phyloP scores from a whole-genome alignment of 495 filamentous ascomycete genomes.

The Penicillium riverlandense region DNA sequence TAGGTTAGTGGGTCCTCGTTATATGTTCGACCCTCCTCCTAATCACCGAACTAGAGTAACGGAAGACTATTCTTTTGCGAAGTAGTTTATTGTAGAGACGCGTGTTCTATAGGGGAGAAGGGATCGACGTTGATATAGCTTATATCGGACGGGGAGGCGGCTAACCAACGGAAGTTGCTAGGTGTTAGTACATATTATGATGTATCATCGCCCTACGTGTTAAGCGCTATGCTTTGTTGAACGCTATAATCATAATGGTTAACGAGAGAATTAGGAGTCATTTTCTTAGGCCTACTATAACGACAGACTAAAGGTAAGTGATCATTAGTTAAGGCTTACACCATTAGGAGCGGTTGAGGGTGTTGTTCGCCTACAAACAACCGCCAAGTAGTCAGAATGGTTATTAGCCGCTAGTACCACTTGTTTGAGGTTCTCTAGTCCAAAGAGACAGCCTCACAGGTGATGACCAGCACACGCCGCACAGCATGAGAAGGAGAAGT shows the following conservation, averaged over 20 bases:
- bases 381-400: constrained; percentile 1
- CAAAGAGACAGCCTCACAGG: constrained; percentile 4
- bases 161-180: no score
- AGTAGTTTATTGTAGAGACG: no score
- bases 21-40: no score
- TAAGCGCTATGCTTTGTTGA: constrained; percentile 3
- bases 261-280: neutral
- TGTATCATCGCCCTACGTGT: constrained; percentile 2
- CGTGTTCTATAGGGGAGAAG: no score
- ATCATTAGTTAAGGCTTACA: no score
- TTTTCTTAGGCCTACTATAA: neutral
- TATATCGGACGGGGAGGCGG: no score
- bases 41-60: no score
- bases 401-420: constrained; percentile 4
- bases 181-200: neutral
- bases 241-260: constrained; percentile 2
- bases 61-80: no score
- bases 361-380: neutral
- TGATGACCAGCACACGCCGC: constrained; percentile 4
- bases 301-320: no score
- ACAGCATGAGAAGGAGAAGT: constrained; percentile 3
- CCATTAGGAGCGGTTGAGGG: no score
- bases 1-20: no score
- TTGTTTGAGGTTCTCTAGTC: constrained; percentile 7
- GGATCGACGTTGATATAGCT: no score